A percentile compares a stretch with the other conserved stretches of the same genome.
These are phyloP conservation scores for Penicillium sp. DNA, from an alignment of 2,329 filamentous ascomycete species.

Conservation along the genomic window DNA sequence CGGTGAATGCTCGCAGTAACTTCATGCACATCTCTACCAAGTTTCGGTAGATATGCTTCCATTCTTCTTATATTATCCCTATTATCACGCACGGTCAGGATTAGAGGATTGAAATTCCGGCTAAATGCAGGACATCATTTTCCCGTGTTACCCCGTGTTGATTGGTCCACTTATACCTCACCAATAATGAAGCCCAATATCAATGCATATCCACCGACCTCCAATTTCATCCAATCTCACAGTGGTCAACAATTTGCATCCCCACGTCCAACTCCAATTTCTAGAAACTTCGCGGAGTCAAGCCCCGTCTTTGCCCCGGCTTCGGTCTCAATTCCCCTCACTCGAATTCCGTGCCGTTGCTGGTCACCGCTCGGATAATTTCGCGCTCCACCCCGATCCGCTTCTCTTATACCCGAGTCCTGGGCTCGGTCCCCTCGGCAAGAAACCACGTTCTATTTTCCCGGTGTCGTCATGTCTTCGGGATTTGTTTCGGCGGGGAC, in stretches of 20 bases:
- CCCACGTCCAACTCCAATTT: neutral
- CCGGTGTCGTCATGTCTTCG: conserved; percentile 39
- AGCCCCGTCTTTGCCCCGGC: neutral
- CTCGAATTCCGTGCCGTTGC: neutral
- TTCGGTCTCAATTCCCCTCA: neutral
- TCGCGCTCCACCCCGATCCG: conserved; percentile 5
- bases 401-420: conserved; percentile 16
- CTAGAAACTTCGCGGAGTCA: conserved; percentile 8
- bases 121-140: conserved; percentile 5
- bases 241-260: neutral
- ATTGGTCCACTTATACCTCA: neutral
- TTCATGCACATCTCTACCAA: neutral
- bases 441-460: conserved; percentile 4
- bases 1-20: neutral
- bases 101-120: conserved; percentile 1
- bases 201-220: neutral
- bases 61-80: neutral
- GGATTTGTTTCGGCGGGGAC: conserved; percentile 46
- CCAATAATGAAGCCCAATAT: no score
- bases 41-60: neutral
- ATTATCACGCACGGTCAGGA: neutral
- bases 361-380: conserved; percentile 17
- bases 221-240: neutral
- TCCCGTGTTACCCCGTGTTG: neutral
- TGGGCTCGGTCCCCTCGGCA: conserved; percentile 3